phyloP scores from a whole-genome alignment of 768 basidiomycete genomes.

The Hericium erinaceus region DNA sequence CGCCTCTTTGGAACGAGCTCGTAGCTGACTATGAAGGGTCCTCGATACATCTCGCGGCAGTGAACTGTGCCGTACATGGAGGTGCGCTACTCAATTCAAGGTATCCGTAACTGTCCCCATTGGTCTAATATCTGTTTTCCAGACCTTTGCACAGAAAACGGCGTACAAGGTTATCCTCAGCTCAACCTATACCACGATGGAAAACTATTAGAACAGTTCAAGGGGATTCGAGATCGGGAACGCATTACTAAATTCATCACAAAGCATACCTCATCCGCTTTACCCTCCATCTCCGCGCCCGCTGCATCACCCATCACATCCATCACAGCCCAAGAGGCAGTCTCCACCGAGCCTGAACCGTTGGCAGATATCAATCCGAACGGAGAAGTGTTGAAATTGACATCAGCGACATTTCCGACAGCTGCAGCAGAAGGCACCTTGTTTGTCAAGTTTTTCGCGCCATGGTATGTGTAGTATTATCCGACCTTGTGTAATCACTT shows the following conservation, averaged over 20 bases:
- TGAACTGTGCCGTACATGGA: conserved; percentile 71
- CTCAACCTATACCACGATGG: conserved; percentile 69
- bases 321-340: background rate
- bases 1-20: conserved; percentile 74
- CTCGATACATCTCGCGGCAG: conserved; percentile 62
- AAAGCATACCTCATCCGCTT: conserved; percentile 27
- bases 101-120: too few species aligned
- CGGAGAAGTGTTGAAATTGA: conserved; percentile 31
- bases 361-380: conserved; percentile 24
- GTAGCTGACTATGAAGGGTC: conserved; percentile 41
- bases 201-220: conserved; percentile 46
- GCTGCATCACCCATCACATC: conserved; percentile 10
- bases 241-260: conserved; percentile 48
- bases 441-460: conserved; percentile 82
- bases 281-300: conserved; percentile 20
- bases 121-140: background rate
- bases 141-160: conserved; percentile 78
- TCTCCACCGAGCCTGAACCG: background rate
- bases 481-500: background rate
- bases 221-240: conserved; percentile 42
- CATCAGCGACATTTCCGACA: conserved; percentile 39
- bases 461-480: conserved; percentile 44
- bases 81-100: conserved; percentile 36
- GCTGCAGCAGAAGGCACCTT: conserved; percentile 36
- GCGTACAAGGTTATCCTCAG: conserved; percentile 64